Percentiles rank a stretch among this genome's conserved stretches.
These are phyloP conservation scores for Talaromyces marneffei DNA, from an alignment of 2,329 filamentous ascomycete species.

Conservation along the genomic window DNA sequence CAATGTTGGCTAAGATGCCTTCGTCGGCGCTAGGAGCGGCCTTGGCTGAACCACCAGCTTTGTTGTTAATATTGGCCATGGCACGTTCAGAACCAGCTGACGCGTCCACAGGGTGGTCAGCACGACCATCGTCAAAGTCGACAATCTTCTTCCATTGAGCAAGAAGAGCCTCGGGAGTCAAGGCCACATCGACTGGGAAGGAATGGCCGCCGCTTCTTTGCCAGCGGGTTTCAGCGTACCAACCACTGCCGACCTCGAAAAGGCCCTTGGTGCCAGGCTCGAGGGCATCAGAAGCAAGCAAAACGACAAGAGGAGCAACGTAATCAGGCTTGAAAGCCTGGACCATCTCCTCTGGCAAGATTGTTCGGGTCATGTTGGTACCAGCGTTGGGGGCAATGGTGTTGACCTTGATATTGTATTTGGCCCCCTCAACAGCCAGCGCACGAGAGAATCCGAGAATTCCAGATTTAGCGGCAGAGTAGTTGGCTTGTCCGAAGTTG, in stretches of 20 bases:
- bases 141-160: conserved; percentile 71
- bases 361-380: conserved; percentile 87
- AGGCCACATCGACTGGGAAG: conserved; percentile 78
- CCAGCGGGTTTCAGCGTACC: conserved; percentile 89
- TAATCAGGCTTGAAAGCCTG: conserved; percentile 99
- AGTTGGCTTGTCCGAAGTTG: conserved; percentile 98
- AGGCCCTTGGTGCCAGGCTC: conserved; percentile 76
- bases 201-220: conserved; percentile 83
- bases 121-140: conserved; percentile 80
- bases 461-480: conserved; percentile 82
- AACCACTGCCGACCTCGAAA: conserved; percentile 92
- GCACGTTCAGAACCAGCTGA: conserved; percentile 73
- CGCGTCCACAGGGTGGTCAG: conserved; percentile 76
- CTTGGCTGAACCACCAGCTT: conserved; percentile 45
- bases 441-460: conserved; percentile 94
- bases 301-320: conserved; percentile 85
- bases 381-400: conserved; percentile 97
- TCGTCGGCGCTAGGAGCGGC: conserved; percentile 46
- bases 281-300: conserved; percentile 82
- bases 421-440: conserved; percentile 83
- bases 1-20: conserved; percentile 68
- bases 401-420: conserved; percentile 98
- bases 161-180: conserved; percentile 78
- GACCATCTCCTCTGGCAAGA: conserved; percentile 95
- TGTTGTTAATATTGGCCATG: conserved; percentile 81